These are phyloP conservation scores for Macadamia tetraphylla DNA, from an alignment of 164 flowering plant species.

Conservation along the genomic window DNA sequence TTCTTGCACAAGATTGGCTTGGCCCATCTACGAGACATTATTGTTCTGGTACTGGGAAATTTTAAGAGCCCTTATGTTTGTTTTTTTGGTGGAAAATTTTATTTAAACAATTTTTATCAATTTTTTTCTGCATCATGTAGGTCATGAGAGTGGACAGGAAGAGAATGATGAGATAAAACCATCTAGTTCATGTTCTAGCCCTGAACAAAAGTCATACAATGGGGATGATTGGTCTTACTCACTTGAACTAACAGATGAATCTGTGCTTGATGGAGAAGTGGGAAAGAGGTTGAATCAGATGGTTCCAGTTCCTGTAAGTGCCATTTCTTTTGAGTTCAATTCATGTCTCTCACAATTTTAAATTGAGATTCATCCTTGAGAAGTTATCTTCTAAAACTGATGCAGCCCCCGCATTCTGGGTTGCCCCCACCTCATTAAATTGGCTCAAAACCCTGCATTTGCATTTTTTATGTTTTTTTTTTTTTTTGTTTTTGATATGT, in stretches of 20 bases:
- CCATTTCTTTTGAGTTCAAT: neutral
- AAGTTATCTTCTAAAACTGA: neutral
- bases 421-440: neutral
- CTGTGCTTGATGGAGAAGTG: constrained; percentile 68
- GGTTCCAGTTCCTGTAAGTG: constrained; percentile 76
- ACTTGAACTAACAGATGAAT: constrained; percentile 55
- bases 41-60: constrained; percentile 29
- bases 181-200: constrained; percentile 63
- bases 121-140: constrained; percentile 23
- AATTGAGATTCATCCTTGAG: neutral
- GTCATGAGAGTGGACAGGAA: constrained; percentile 34
- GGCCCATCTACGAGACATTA: constrained; percentile 33
- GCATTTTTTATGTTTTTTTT: too few species aligned
- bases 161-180: constrained; percentile 40
- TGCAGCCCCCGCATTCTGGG: neutral
- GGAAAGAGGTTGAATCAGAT: constrained; percentile 71
- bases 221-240: constrained; percentile 52
- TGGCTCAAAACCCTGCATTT: too few species aligned
- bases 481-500: too few species aligned
- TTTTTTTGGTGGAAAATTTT: neutral
- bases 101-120: too few species aligned
- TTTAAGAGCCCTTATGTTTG: neutral
- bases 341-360: neutral
- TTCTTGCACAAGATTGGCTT: constrained; percentile 49
- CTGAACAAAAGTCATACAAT: constrained; percentile 40